Conservation (phyloP, 2,329 filamentous ascomycete species). For the Phaeoacremonium minimum region DNA sequence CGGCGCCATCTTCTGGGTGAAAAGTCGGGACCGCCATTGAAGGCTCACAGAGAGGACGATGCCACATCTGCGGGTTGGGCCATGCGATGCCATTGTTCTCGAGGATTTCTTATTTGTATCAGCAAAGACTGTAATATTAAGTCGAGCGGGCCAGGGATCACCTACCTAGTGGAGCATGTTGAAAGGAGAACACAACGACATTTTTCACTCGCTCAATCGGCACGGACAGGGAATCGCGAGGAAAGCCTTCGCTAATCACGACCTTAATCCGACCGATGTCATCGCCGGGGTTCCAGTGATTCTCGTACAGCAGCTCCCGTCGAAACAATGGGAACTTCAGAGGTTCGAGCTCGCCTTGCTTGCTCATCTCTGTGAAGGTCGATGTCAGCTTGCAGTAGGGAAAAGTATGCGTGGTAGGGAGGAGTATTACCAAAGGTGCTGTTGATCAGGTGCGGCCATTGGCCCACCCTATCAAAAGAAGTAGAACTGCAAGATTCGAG, state of each 20-base stretch:
- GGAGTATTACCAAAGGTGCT: conserved; percentile 34
- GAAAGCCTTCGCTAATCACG: conserved; percentile 69
- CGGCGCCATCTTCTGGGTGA: conserved; percentile 37
- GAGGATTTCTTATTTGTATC: conserved; percentile 55
- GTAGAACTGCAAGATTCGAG: conserved; percentile 39
- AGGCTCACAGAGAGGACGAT: conserved; percentile 35
- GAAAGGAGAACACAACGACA: conserved; percentile 75
- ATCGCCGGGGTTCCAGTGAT: conserved; percentile 68
- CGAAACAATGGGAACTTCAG: conserved; percentile 72
- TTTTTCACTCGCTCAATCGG: conserved; percentile 68
- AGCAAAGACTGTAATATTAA: conserved; percentile 9
- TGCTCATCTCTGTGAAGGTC: conserved; percentile 38
- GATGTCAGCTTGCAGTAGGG: neutral
- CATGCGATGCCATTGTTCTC: conserved; percentile 73
- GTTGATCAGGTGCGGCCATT: conserved; percentile 46
- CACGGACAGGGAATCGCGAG: conserved; percentile 42
- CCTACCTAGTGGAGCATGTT: conserved; percentile 75
- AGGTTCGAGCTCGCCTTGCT: conserved; percentile 52
- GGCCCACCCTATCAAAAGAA: conserved; percentile 44
- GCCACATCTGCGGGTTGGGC: conserved; percentile 72
- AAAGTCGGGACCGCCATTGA: conserved; percentile 35
- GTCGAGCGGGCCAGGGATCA: conserved; percentile 5
- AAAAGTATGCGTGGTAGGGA: neutral
- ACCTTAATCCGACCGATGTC: conserved; percentile 72
- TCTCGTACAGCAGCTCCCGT: conserved; percentile 62